phyloP scores from a whole-genome alignment of 495 filamentous ascomycete genomes.

The Tetracladium setigerum region DNA sequence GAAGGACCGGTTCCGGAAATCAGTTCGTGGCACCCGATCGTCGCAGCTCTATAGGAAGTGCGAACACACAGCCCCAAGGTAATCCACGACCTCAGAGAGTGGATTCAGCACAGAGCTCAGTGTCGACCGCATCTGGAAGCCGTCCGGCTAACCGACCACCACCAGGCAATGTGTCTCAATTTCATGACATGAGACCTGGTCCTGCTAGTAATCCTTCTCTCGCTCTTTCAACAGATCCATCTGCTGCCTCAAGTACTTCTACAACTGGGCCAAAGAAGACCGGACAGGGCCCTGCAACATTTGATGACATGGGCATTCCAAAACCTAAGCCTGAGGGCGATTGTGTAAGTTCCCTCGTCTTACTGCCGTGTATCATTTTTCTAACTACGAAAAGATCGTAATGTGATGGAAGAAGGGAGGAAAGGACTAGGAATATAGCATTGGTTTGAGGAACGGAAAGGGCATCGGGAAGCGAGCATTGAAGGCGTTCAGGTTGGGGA shows the following conservation, averaged over 20 bases:
- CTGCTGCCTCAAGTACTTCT: constrained; percentile 1
- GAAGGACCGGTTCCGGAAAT: no score
- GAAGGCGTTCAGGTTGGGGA: constrained; percentile 4
- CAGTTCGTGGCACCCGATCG: no score
- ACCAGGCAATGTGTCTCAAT: no score
- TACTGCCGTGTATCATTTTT: not conserved
- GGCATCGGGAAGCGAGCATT: constrained; percentile 13
- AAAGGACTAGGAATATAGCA: not conserved
- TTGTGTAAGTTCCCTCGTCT: constrained; percentile 63
- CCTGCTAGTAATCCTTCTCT: not conserved
- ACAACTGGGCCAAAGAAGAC: constrained; percentile 11
- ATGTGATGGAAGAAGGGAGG: constrained; percentile 10
- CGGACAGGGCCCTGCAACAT: constrained; percentile 84
- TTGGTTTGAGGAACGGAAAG: not conserved
- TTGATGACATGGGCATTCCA: constrained; percentile 96
- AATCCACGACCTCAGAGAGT: no score
- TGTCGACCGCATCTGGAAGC: no score
- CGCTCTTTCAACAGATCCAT: constrained; percentile 2
- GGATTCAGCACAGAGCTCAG: no score
- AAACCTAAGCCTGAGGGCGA: constrained; percentile 71
- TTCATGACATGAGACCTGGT: no score
- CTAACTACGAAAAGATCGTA: constrained; percentile 11
- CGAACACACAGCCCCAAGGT: no score
- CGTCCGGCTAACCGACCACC: no score
- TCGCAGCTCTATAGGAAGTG: no score